Evolutionary conservation across 202 grass and related monocot species (phyloP), one percentile per base, ranked within the genome.

Genomic region (Brachypodium distachyon): DNA sequence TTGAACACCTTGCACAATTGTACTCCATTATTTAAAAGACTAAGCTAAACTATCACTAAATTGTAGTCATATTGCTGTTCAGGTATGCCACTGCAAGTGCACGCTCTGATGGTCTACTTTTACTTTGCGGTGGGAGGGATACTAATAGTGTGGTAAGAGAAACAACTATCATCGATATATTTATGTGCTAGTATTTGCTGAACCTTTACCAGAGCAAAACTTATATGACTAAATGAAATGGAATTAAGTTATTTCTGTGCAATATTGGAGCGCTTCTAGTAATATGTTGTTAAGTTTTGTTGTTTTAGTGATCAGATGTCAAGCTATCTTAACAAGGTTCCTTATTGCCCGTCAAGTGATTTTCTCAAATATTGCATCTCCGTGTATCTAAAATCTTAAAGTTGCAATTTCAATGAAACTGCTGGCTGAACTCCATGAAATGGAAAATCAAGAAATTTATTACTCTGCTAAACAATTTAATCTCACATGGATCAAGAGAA

Each of bases 31-130:
- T 79, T 63, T n/a, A n/a, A n/a, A 60, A 27, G 59, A 66, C 40
- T 42, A 81, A 42, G 41, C 41, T 46, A 65, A n/a, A n/a, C 34
- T 80, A 39, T 81, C 21, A 26, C 41, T 54, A 76, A 73, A 28
- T 76, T 61, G 84, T 47, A 53, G 43, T 17, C 40, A 22, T 78
- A 39, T 44, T 86, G 38, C 55, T 72, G 18, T 90, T 89, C 78
- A 99, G 96, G 96, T 99, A 99, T 84, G 96, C 92, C 58, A 99
- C 96, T 42, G 96, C 96, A n/a, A 99, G 96, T 81, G 96, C 96
- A 83, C 92, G 96, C 29, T 99, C 96, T 57, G 96, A 99, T 67
- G 96, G 96, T 72, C 96, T 99, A 87, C 92, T 99, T 69, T 70
- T 99, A 80, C 92, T 96, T 61, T 99, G 92, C 73, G 96, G 96